These are phyloP conservation scores for Crucihimalaya himalaica DNA, from an alignment of 345 rosid genomes.

Conservation along the genomic window DNA sequence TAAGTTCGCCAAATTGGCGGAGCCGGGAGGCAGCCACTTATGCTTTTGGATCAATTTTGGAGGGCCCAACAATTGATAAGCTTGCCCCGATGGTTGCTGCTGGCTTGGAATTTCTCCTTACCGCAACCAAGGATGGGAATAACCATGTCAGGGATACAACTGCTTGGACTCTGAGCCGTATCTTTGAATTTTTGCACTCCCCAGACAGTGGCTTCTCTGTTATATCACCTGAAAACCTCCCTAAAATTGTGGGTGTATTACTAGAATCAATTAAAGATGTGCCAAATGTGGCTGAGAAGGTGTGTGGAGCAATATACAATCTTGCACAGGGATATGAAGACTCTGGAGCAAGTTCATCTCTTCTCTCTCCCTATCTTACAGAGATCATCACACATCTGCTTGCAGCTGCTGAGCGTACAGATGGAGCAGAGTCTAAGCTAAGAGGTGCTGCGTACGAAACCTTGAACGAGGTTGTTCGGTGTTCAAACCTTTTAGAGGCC, in stretches of 20 bases:
- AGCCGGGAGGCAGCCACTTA: slow-evolving; percentile 93
- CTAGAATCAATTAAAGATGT: slow-evolving; percentile 77
- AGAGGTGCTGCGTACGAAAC: slow-evolving; percentile 86
- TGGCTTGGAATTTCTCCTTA: slow-evolving; percentile 80
- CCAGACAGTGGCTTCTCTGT: slow-evolving; percentile 71
- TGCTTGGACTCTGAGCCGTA: slow-evolving; percentile 91
- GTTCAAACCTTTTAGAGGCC: slow-evolving; percentile 68
- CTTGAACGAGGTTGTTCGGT: slow-evolving; percentile 87
- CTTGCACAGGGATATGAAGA: slow-evolving; percentile 95
- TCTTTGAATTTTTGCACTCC: slow-evolving; percentile 86
- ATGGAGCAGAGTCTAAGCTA: slow-evolving; percentile 71
- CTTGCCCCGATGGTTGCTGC: slow-evolving; percentile 78
- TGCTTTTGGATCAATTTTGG: slow-evolving; percentile 94
- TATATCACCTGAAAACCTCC: slow-evolving; percentile 69
- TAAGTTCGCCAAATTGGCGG: slow-evolving; percentile 72
- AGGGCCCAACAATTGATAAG: slow-evolving; percentile 77
- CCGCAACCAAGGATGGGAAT: slow-evolving; percentile 77
- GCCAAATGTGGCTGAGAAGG: slow-evolving; percentile 89
- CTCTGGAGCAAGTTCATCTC: slow-evolving; percentile 62
- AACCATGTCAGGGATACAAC: slow-evolving; percentile 95
- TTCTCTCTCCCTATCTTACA: slow-evolving; percentile 68
- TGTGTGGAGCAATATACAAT: slow-evolving; percentile 90
- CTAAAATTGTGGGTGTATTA: slow-evolving; percentile 57
- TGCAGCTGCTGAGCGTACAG: slow-evolving; percentile 72
- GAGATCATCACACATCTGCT: slow-evolving; percentile 65